Evolutionary conservation across 2,329 filamentous ascomycete species (phyloP).

Genomic region (Ploettnerulaceae sp.): DNA sequence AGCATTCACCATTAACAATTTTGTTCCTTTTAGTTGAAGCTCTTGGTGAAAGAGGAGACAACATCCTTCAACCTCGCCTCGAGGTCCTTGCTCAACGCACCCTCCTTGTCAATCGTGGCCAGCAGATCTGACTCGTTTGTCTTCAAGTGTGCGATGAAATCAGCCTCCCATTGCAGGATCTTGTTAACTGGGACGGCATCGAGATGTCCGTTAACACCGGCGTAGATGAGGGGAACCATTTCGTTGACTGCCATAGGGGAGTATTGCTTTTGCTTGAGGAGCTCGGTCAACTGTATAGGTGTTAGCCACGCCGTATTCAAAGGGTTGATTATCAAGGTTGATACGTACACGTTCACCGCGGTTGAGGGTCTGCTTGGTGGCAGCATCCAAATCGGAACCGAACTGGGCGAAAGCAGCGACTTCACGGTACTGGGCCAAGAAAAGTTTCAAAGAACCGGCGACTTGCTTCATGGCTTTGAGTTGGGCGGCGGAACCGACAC

Average conservation of each 20-base stretch:
- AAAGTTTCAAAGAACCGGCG: slow-evolving; percentile 98
- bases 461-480: slow-evolving; percentile 99
- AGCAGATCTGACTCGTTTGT: slow-evolving; percentile 83
- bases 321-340: not conserved
- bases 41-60: slow-evolving; percentile 82
- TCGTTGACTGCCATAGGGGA: slow-evolving; percentile 97
- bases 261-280: slow-evolving; percentile 99
- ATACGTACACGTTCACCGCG: slow-evolving; percentile 91
- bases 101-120: slow-evolving; percentile 89
- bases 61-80: slow-evolving; percentile 78
- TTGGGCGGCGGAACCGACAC: slow-evolving; percentile 99
- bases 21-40: slow-evolving; percentile 54
- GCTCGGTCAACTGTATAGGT: slow-evolving; percentile 69
- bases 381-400: slow-evolving; percentile 98
- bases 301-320: slow-evolving; percentile 26
- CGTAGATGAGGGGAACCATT: slow-evolving; percentile 99
- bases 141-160: slow-evolving; percentile 90
- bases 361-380: slow-evolving; percentile 96
- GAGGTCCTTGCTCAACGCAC: slow-evolving; percentile 89
- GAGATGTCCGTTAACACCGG: slow-evolving; percentile 96
- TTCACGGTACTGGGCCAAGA: slow-evolving; percentile 99
- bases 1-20: slow-evolving; percentile 20
- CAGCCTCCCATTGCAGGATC: slow-evolving; percentile 89
- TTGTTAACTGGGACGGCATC: slow-evolving; percentile 84
- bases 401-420: slow-evolving; percentile 99